Conservation (phyloP, 805 yeast genomes). For the Lipomyces japonicus region DNA sequence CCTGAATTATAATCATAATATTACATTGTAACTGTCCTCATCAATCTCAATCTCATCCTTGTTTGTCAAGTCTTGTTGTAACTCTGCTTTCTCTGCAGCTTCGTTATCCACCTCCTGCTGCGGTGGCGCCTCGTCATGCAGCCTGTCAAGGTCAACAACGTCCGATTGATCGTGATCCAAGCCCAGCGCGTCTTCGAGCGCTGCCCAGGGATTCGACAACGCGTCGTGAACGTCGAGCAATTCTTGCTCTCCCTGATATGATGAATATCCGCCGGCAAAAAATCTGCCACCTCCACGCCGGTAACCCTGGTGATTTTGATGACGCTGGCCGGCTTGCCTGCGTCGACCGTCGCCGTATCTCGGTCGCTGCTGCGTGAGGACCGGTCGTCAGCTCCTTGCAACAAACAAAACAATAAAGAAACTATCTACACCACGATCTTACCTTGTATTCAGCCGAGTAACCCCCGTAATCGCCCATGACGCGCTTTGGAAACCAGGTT, state of each 20-base stretch:
- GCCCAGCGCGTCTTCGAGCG: slow-evolving; percentile 15
- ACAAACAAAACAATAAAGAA: no score
- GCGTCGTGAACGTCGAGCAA: slow-evolving; percentile 9
- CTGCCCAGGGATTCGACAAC: slow-evolving; percentile 23
- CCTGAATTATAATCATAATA: no score
- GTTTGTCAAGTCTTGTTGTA: background rate
- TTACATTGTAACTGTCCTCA: background rate
- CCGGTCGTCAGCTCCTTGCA: no score
- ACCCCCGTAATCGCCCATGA: no score
- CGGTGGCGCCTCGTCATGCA: background rate
- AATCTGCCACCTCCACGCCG: background rate
- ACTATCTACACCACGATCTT: no score
- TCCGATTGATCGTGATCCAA: slow-evolving; percentile 16
- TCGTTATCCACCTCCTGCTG: background rate
- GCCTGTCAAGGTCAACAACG: slow-evolving; percentile 2
- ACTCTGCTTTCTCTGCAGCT: background rate
- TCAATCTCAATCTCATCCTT: slow-evolving; percentile 1
- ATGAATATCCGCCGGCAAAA: background rate
- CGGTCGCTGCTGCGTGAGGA: no score
- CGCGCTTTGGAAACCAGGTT: no score
- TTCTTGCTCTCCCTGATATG: background rate
- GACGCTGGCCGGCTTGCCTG: no score
- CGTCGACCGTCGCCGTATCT: no score
- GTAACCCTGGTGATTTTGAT: no score
- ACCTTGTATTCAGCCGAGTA: no score